These are phyloP conservation scores for Ciborinia camelliae DNA, from an alignment of 2,329 filamentous ascomycete species.

Conservation along the genomic window DNA sequence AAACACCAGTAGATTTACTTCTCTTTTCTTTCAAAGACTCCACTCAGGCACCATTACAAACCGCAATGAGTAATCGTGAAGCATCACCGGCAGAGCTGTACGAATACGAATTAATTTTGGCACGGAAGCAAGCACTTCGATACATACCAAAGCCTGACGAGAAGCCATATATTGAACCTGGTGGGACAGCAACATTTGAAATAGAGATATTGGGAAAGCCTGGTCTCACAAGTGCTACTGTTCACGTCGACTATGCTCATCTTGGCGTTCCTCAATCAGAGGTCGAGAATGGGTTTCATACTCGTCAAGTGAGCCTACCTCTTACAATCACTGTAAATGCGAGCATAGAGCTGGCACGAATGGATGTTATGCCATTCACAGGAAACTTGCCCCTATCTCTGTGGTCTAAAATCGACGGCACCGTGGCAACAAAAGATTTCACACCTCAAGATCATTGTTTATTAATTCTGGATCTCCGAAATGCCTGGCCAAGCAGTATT, in stretches of 20 bases:
- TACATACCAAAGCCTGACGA: conserved; percentile 50
- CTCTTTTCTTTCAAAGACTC: conserved; percentile 89
- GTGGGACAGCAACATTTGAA: conserved; percentile 66
- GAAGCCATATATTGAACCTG: conserved; percentile 60
- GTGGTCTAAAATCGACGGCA: conserved; percentile 48
- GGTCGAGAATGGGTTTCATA: conserved; percentile 72
- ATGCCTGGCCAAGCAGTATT: conserved; percentile 83
- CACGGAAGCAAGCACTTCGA: conserved; percentile 67
- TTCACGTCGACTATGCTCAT: conserved; percentile 83
- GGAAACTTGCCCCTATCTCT: conserved; percentile 59
- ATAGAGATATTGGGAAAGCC: conserved; percentile 85
- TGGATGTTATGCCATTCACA: conserved; percentile 74
- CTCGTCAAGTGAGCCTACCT: conserved; percentile 75
- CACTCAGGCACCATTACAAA: conserved; percentile 72
- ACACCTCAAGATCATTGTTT: conserved; percentile 67
- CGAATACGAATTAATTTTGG: conserved; percentile 78
- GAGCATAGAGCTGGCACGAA: conserved; percentile 75
- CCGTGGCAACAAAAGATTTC: conserved; percentile 38
- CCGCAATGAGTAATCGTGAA: conserved; percentile 72
- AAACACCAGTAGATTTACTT: conserved; percentile 75
- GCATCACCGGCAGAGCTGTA: conserved; percentile 76
- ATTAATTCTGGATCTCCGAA: conserved; percentile 78
- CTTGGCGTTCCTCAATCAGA: conserved; percentile 69
- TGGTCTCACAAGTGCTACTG: conserved; percentile 71
- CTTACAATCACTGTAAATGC: conserved; percentile 89